Evolutionary conservation across 257 asterid species (phyloP), one percentile per base, ranked within the genome.

Genomic region (Solanum clarkiae): DNA sequence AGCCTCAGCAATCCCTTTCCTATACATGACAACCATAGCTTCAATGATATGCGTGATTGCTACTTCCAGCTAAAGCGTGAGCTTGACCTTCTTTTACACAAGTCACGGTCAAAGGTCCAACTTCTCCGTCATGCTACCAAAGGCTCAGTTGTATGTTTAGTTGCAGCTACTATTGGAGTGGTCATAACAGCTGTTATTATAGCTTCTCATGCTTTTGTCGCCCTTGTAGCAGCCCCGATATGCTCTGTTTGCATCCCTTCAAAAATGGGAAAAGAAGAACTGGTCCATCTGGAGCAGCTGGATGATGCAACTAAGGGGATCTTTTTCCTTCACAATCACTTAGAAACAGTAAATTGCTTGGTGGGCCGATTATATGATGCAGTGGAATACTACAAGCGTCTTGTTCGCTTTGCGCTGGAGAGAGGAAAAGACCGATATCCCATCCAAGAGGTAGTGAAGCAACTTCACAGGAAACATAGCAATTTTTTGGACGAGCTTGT

Each of bases 281-380:
- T 80, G 77, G 89, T 91, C 81, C 97, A 86, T 88, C 88, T 91
- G 24, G 92, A 91, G 54, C 95, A 93, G 88, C 91, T 96, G 40
- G 97, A 94, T 71, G 98, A 95, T 86, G 98, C 99, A 62, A 90
- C 94, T 8, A 91, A 85, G 88, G 94, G 93, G 40, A 89, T 94
- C 72, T 94, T 89, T 81, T 92, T 90, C 85, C 95, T 95, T 57
- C 94, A 87, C 82, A 91, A 91, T 74, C 92, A 95, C 84, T 89
- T 95, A 3, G 98, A 93, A 86, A 94, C 98, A 71, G 92, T 93
- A 18, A 93, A 91, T 88, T 87, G 97, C 42, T 87, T 95, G 45
- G 98, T 93, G 80, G 90, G 88, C 26, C 96, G 92, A 68, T 83
- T 95, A 57, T 88, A 87, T 74, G 81, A 90, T 57, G 91, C 86